phyloP scores from a whole-genome alignment of 2,329 filamentous ascomycete species.

The Akanthomyces lecanii region DNA sequence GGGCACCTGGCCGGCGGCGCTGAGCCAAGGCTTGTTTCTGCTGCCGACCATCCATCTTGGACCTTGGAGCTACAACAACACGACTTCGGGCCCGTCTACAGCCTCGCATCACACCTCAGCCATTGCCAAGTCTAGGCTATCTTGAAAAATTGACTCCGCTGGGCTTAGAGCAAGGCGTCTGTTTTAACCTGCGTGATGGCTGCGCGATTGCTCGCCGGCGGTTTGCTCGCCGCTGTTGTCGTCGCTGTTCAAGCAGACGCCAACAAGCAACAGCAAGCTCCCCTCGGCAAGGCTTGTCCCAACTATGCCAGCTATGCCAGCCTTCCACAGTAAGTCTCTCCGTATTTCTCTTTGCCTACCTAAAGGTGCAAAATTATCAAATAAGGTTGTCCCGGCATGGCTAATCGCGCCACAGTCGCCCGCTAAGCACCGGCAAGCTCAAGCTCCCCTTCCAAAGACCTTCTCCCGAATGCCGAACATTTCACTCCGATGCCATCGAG shows the following conservation, averaged over 20 bases:
- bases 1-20: neutral
- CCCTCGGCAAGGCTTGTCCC: slow-evolving; percentile 33
- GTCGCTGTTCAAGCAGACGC: slow-evolving; percentile 20
- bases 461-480: slow-evolving; percentile 76
- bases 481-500: slow-evolving; percentile 81
- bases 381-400: neutral
- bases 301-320: slow-evolving; percentile 39
- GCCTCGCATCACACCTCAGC: neutral
- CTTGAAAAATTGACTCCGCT: neutral
- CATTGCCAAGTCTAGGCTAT: neutral
- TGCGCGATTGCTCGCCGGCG: slow-evolving; percentile 25
- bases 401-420: slow-evolving; percentile 50
- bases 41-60: neutral
- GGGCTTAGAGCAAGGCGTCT: neutral
- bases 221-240: slow-evolving; percentile 26
- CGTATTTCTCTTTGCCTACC: neutral
- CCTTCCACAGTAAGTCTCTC: slow-evolving; percentile 36
- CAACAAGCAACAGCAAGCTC: slow-evolving; percentile 24
- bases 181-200: slow-evolving; percentile 22
- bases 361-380: neutral
- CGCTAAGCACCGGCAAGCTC: slow-evolving; percentile 74
- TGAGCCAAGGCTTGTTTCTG: neutral
- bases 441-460: slow-evolving; percentile 84
- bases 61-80: neutral
- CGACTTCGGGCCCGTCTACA: neutral